Base-by-base conservation (phyloP, 805 yeast genomes). In the Candida patagonica region DNA sequence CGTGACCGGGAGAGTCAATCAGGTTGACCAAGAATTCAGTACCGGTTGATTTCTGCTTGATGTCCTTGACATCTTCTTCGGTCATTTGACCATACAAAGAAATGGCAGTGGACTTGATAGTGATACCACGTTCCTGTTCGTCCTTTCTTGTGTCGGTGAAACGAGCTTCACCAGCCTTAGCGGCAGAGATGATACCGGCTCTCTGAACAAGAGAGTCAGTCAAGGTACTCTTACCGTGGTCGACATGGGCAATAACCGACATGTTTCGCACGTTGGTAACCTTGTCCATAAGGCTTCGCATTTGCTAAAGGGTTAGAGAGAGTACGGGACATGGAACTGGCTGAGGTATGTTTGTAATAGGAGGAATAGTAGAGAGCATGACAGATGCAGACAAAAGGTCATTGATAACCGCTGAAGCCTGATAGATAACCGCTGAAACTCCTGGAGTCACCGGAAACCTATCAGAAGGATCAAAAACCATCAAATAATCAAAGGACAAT, bases 1-100 rank as follows among this genome's bases (percentile, higher is more conserved):
- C 97, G 96, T 89, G 98, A 84, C 98, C 98, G 73, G 98, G 98
- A 59, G 98, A 92, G 72, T 89, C 98, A 62, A 89, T 89, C 80
- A 89, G 79, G 86, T 89, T 89, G 59, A 89, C 80, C 74, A 89
- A 82, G 80, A 89, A 89, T 67, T 80, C 79, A 80, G 75, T 83
- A 71, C 97, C 97, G 16, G 67, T 81, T 53, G 92, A 80, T 73
- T 82, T 65, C 76, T 92, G 97, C 70, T 79, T 74, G 75, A 92
- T 89, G 60, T 75, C 81, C 68, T 81, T 82, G 53, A 74, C 78
- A 63, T 86, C 95, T 41, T 83, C 94, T 42, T 83, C 94, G 42
- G 62, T 59, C 81, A 87, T 77, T 67, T 83, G 80, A 59, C 96
- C 78, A 77, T 70, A 89, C 67, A 89, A 79, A 55, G 97, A 89